Conservation (phyloP, 2,329 filamentous ascomycete species). For the Gremmenia infestans region DNA sequence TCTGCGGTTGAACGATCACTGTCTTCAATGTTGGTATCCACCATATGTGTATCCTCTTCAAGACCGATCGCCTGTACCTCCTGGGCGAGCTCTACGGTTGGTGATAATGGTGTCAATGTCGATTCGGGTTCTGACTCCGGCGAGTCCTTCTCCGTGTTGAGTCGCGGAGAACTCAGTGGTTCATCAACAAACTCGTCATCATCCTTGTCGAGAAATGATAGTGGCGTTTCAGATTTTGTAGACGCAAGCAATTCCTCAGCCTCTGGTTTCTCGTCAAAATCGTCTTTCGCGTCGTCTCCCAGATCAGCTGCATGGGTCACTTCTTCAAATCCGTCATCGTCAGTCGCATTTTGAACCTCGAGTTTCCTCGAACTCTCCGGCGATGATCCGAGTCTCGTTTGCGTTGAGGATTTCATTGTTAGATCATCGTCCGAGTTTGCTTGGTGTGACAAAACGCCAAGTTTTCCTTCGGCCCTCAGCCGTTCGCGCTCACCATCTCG, state of each 20-base stretch:
- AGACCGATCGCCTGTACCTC: conserved; percentile 26
- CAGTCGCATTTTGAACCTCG: conserved; percentile 74
- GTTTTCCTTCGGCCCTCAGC: conserved; percentile 70
- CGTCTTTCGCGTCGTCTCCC: conserved; percentile 66
- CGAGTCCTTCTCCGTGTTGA: conserved; percentile 57
- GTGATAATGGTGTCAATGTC: conserved; percentile 50
- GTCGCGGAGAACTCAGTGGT: conserved; percentile 62
- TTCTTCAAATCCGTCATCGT: conserved; percentile 92
- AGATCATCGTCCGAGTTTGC: conserved; percentile 55
- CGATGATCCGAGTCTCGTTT: conserved; percentile 39
- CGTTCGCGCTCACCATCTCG: conserved; percentile 79
- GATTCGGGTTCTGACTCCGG: conserved; percentile 46
- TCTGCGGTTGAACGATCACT: conserved; percentile 10
- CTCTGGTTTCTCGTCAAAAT: conserved; percentile 53
- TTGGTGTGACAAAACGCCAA: conserved; percentile 44
- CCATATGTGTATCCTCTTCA: conserved; percentile 26
- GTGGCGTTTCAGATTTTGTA: conserved; percentile 28
- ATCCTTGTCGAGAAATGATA: conserved; percentile 51
- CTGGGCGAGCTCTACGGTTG: conserved; percentile 38
- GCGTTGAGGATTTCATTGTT: conserved; percentile 52
- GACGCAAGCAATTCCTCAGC: conserved; percentile 46
- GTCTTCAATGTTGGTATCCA: conserved; percentile 16
- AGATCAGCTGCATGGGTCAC: conserved; percentile 67
- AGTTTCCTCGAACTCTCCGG: conserved; percentile 64
- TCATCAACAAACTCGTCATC: conserved; percentile 77